Base-by-base conservation (phyloP, 1,139 yeast genomes). In the Cylindricascospora bacillispora region DNA sequence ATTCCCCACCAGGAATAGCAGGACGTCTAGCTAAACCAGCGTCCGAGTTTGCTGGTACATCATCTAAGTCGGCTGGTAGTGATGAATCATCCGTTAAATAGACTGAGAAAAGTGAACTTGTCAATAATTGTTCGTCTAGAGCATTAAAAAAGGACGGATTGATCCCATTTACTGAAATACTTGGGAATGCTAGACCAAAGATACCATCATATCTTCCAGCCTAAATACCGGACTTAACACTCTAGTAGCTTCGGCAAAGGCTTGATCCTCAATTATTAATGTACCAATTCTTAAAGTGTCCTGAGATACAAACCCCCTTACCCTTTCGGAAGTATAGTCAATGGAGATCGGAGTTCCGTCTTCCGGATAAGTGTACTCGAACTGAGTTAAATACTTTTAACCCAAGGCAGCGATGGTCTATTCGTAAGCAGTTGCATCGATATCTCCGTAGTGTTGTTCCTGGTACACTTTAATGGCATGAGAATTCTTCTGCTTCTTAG, bases 151-250 rank as follows among this genome's bases (percentile, higher is more conserved):
- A 60, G 26, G 98, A 98, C 35, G 98, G 97, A 22, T 81, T 93
- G 49, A 86, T 72, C 50, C 72, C 68, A 64, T 85, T 67, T 37
- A 82, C 95, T 11, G 97, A 70, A 44, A 89, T 83, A 34, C 94
- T 67, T 60, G 82, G 83, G 62, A 85, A 89, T 41, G 83, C 98
- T 47, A 89, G 72, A 41, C 98, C 98, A 39, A 89, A 65, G 44
- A 89, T 85, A 59, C 98, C 98, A 56, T 89, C 98, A 54, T 89
- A 85, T 57, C 89, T 86, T 56, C 95, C 98, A 60, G 89, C 33
- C 97, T 97, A 63, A 89, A 89, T 0, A 95, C 93, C 47, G 89
- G 70, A 33, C 98, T 98, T 22, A 98, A 97, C 63, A 89, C 98
- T 43, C 73, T 72, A 36, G 98, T 89, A 37, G 95, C 89, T 65